Conservation (phyloP, 129 eudicot species). For the Arctium minus region DNA sequence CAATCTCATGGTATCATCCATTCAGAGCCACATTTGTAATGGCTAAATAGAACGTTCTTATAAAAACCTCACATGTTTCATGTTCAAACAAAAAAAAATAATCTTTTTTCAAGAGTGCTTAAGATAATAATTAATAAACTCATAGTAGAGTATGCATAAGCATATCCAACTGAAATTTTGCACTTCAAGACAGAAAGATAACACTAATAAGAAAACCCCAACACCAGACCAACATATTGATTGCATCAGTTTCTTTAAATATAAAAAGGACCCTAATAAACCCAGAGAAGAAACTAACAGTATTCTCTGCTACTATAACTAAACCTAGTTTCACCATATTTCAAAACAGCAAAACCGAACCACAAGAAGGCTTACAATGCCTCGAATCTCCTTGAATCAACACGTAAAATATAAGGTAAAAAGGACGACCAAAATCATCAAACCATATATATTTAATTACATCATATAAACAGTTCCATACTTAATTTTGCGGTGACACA, state of each 20-base stretch:
- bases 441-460: not conserved
- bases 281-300: not conserved
- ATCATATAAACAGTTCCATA: not conserved
- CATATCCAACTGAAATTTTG: not conserved
- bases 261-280: not conserved
- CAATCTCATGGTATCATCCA: not conserved
- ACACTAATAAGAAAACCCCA: conserved; percentile 2
- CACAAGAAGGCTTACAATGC: not conserved
- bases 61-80: not conserved
- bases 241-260: not conserved
- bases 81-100: not conserved
- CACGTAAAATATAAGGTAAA: not conserved
- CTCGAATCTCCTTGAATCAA: conserved; percentile 6
- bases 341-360: not conserved
- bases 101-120: not conserved
- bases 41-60: not conserved
- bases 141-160: not conserved
- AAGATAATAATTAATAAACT: not conserved
- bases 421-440: not conserved
- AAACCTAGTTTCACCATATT: conserved; percentile 1
- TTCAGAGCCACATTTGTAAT: not conserved
- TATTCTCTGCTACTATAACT: not conserved
- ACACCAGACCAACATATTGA: not conserved
- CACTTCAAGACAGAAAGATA: not conserved
- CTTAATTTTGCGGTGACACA: not conserved